Base-by-base conservation (phyloP, 768 basidiomycete species). In the Xerocomus brunneocitrinus region DNA sequence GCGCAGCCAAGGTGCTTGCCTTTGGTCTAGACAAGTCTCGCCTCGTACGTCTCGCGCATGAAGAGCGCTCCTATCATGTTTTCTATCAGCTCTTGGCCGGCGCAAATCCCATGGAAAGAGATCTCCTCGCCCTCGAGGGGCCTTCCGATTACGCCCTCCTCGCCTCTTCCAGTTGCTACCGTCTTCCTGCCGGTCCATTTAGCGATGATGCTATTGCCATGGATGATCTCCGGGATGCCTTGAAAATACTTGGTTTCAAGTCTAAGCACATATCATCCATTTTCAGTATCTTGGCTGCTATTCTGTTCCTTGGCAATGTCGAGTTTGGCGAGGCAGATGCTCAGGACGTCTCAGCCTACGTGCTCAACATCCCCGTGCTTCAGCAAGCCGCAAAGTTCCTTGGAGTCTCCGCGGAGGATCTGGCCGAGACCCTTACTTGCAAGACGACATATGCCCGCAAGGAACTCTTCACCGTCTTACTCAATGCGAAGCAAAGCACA, bases 31-130 rank as follows among this genome's bases (percentile, higher is more conserved):
- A 85, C 73, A 85, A 84, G 70, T 80, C 80, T 24, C 73, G 82
- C 16, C 69, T 84, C 30, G 71, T 72, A 32, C 74, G 74, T 5
- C 73, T 85, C 47, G 66, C 76, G 1, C 77, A 81, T 32, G 83
- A 85, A 50, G 83, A 85, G 58, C 75, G 83, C n/a, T 75, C 79
- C 24, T 85, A 78, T 65, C 84, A 85, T 59, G 73, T 85, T 36
- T 84, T 85, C 67, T 85, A 85, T 66, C 83, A 85, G 60, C 72
- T 85, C 49, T 67, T 85, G 35, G 79, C 83, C 28, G 83, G 83
- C 30, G 81, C 82, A 40, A 75, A 71, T 12, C 77, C 80, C 24
- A 64, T 72, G 32, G 81, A 85, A 58, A 73, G 82, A 30, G 83
- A 85, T 54, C 53, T 60, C 30, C 73, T 80, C 53, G 70, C 71